Evolutionary conservation across 441 rosid species (phyloP).

Genomic region (Pelargonium citronellum): DNA sequence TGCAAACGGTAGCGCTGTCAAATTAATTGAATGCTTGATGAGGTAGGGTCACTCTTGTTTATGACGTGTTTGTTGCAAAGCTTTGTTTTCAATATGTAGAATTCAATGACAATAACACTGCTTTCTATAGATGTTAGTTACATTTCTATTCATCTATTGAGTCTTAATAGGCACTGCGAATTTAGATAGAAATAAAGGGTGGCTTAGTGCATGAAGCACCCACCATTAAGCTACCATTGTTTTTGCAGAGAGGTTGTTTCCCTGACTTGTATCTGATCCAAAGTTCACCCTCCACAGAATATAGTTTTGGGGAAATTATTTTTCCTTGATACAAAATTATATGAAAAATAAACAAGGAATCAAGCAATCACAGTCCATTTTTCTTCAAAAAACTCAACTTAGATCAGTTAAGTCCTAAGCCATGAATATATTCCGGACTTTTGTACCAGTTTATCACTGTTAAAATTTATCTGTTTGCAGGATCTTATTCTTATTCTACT

Average conservation of each 20-base stretch:
- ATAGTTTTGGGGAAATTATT: background rate
- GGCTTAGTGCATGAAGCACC: no score
- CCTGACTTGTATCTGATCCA: no score
- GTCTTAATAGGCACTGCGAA: no score
- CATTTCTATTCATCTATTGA: no score
- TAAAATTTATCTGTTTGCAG: background rate
- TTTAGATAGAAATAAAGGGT: no score
- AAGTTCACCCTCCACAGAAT: no score
- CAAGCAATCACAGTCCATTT: no score
- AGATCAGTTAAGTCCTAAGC: background rate
- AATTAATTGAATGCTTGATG: conserved; percentile 52
- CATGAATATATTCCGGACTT: background rate
- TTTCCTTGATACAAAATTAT: background rate
- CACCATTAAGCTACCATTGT: no score
- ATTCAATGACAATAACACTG: background rate
- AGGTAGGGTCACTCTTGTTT: conserved; percentile 37
- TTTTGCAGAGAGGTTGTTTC: no score
- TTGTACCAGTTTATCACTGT: no score
- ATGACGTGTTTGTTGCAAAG: background rate
- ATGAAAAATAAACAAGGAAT: no score
- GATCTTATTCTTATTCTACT: background rate
- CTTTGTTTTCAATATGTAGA: background rate
- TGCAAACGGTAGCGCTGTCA: conserved; percentile 51
- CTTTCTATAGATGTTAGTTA: background rate
- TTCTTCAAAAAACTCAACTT: no score